A percentile compares a stretch with the other conserved stretches of the same genome.
Evolutionary conservation across 2,329 filamentous ascomycete species (phyloP).

Genomic region (Conoideocrella luteorostrata): DNA sequence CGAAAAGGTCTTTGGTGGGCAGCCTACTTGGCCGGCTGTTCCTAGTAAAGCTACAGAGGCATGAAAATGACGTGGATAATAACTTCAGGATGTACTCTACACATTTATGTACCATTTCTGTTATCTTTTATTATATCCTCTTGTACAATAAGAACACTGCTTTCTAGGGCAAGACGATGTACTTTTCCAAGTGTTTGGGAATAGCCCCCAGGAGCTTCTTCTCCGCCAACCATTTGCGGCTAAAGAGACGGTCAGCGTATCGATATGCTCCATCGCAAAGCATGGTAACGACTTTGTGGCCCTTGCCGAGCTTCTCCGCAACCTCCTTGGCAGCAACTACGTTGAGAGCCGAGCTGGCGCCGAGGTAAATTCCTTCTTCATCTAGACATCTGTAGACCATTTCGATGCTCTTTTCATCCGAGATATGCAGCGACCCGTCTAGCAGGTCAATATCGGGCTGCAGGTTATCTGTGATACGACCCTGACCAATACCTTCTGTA

Average conservation of each 20-base stretch:
- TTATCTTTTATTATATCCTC: slow-evolving; percentile 6
- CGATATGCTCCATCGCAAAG: slow-evolving; percentile 96
- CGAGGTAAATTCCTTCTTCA: slow-evolving; percentile 91
- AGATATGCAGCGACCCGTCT: slow-evolving; percentile 78
- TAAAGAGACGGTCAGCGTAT: slow-evolving; percentile 92
- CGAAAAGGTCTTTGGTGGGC: slow-evolving; percentile 20
- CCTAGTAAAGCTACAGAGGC: neutral
- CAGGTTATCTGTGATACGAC: slow-evolving; percentile 92
- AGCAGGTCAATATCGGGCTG: slow-evolving; percentile 75
- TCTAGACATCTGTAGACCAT: slow-evolving; percentile 97
- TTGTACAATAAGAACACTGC: slow-evolving; percentile 18
- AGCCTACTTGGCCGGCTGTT: slow-evolving; percentile 20
- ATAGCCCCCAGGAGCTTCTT: slow-evolving; percentile 80
- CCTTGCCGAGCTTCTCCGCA: slow-evolving; percentile 80
- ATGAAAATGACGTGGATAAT: neutral
- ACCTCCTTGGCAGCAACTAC: slow-evolving; percentile 94
- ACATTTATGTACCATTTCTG: slow-evolving; percentile 16
- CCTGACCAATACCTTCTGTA: slow-evolving; percentile 96
- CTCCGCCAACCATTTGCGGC: slow-evolving; percentile 77
- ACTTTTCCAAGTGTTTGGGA: slow-evolving; percentile 80
- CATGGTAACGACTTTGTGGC: slow-evolving; percentile 87
- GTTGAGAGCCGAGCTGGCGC: slow-evolving; percentile 88
- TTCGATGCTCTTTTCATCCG: slow-evolving; percentile 89
- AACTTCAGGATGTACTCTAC: slow-evolving; percentile 1
- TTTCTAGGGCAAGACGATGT: slow-evolving; percentile 77